Evolutionary conservation across 768 basidiomycete species (phyloP).

Genomic region (Suillus clintonianus): DNA sequence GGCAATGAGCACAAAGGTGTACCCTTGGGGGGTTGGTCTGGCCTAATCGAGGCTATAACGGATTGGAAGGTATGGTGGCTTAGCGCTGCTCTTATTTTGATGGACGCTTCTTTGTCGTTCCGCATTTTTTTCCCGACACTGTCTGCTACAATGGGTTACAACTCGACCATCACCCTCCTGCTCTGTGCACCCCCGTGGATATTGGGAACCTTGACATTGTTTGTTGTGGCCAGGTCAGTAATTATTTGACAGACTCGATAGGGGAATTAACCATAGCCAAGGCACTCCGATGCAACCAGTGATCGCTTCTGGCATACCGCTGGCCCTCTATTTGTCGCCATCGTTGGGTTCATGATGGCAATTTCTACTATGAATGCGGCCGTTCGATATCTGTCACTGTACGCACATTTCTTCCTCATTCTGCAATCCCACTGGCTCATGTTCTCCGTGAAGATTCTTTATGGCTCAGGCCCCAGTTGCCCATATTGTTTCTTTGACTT

Average conservation of each 20-base stretch:
- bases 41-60: slow-evolving; percentile 55
- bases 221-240: slow-evolving; percentile 51
- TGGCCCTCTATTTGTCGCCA: slow-evolving; percentile 53
- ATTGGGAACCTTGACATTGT: slow-evolving; percentile 57
- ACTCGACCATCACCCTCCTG: slow-evolving; percentile 59
- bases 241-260: background rate
- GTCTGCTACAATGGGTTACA: slow-evolving; percentile 68
- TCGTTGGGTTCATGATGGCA: slow-evolving; percentile 67
- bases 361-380: slow-evolving; percentile 61
- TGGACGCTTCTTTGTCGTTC: slow-evolving; percentile 62
- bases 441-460: slow-evolving; percentile 52
- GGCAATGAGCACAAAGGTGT: slow-evolving; percentile 49
- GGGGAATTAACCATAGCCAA: slow-evolving; percentile 19
- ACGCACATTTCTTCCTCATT: slow-evolving; percentile 17
- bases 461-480: slow-evolving; percentile 74
- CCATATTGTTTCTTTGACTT: slow-evolving; percentile 61
- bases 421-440: background rate
- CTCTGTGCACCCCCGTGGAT: slow-evolving; percentile 79
- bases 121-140: slow-evolving; percentile 81
- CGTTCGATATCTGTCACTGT: slow-evolving; percentile 67
- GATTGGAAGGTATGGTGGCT: slow-evolving; percentile 88
- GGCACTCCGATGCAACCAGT: slow-evolving; percentile 69
- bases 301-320: slow-evolving; percentile 77
- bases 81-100: slow-evolving; percentile 59
- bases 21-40: slow-evolving; percentile 34